Conservation (phyloP, 768 basidiomycete species). For the Suillus occidentalis region DNA sequence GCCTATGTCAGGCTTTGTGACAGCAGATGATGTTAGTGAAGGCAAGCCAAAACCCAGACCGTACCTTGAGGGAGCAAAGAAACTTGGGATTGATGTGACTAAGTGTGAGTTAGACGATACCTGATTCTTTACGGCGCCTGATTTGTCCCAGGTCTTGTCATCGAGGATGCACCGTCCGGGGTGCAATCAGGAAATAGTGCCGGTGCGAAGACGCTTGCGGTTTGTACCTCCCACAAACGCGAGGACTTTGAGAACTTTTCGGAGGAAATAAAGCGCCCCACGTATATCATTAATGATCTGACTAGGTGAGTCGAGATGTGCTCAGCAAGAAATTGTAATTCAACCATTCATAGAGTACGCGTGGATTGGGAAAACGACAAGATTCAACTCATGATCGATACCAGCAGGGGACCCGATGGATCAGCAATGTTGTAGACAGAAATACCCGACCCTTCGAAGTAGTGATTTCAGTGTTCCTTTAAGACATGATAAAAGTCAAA, state of each 20-base stretch:
- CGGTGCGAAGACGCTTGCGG: conserved; percentile 74
- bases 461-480: background rate
- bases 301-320: conserved; percentile 47
- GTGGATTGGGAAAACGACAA: background rate
- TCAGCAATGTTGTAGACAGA: background rate
- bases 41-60: conserved; percentile 84
- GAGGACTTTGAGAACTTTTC: conserved; percentile 49
- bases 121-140: background rate
- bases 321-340: background rate
- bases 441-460: background rate
- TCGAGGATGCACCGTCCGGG: conserved; percentile 90
- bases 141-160: conserved; percentile 63
- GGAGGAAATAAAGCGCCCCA: conserved; percentile 42
- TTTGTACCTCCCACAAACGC: conserved; percentile 76
- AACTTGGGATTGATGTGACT: conserved; percentile 51
- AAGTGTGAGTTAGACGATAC: conserved; percentile 46
- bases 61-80: conserved; percentile 74
- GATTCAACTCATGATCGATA: conserved; percentile 1
- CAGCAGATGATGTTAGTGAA: conserved; percentile 58
- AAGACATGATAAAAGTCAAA: background rate
- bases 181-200: conserved; percentile 73
- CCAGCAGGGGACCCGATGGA: background rate
- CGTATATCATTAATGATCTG: conserved; percentile 71
- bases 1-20: conserved; percentile 63
- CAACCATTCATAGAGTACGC: background rate